A percentile compares a stretch with the other conserved stretches of the same genome.
Evolutionary conservation across 306 rosid genomes (phyloP).

Genomic region (Cucurbita pepo): DNA sequence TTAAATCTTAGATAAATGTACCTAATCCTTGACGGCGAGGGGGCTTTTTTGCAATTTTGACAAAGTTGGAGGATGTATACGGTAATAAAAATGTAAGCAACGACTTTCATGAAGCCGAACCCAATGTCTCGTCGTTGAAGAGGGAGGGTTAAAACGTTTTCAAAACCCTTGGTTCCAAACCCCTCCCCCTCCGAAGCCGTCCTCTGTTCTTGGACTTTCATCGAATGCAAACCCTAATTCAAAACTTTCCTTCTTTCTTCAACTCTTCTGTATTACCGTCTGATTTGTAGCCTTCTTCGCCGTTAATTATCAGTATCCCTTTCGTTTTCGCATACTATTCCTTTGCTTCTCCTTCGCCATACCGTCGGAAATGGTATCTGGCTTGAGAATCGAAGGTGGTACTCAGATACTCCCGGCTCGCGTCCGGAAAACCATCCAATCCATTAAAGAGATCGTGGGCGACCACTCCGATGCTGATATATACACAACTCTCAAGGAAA

Average conservation of each 20-base stretch:
- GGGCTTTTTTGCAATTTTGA: neutral
- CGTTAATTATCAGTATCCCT: neutral
- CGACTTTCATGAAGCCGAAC: neutral
- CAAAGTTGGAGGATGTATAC: neutral
- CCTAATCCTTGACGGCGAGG: neutral
- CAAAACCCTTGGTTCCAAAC: constrained; percentile 29
- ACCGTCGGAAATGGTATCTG: constrained; percentile 39
- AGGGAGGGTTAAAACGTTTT: constrained; percentile 19
- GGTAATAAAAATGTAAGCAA: neutral
- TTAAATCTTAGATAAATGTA: neutral
- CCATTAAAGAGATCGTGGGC: constrained; percentile 79
- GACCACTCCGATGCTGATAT: constrained; percentile 83
- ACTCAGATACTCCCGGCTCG: constrained; percentile 47
- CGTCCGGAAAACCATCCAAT: constrained; percentile 70
- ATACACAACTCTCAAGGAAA: constrained; percentile 66
- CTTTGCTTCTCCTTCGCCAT: neutral
- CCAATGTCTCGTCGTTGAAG: neutral
- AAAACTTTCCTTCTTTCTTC: neutral
- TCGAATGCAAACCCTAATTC: constrained; percentile 39
- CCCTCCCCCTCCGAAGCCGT: constrained; percentile 18
- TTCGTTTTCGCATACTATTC: constrained; percentile 2
- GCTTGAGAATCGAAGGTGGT: constrained; percentile 49
- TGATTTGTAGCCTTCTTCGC: constrained; percentile 9
- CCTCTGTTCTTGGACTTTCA: constrained; percentile 1
- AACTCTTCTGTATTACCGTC: constrained; percentile 10